These are phyloP conservation scores for Discostella pseudostelligera DNA, from an alignment of 108 stramenopile genomes.

Conservation along the genomic window DNA sequence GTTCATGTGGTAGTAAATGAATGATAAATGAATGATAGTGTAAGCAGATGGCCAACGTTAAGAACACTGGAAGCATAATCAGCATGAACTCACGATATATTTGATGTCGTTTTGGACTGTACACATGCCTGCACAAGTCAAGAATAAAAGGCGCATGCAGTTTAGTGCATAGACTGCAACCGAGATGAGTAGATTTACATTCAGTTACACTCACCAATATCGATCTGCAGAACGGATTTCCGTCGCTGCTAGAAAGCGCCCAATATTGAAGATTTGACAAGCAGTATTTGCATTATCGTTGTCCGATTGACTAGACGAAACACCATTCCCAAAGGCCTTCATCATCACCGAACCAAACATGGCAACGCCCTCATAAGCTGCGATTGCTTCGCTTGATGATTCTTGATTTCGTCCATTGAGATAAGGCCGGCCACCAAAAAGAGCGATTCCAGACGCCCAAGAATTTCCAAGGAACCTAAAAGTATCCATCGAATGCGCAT, in stretches of 20 bases:
- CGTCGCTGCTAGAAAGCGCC: constrained; percentile 72
- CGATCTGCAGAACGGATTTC: constrained; percentile 80
- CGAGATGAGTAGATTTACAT: neutral
- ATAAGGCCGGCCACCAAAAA: constrained; percentile 65
- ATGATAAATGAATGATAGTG: constrained; percentile 13
- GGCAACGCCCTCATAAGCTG: constrained; percentile 88
- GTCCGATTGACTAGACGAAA: constrained; percentile 20
- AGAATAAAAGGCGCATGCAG: no score
- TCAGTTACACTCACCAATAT: constrained; percentile 79
- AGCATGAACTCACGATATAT: constrained; percentile 47
- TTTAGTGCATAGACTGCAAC: no score
- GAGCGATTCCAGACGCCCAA: constrained; percentile 90
- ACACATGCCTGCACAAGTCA: constrained; percentile 13
- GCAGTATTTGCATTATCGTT: constrained; percentile 52
- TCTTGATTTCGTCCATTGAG: constrained; percentile 96
- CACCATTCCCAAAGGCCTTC: constrained; percentile 39
- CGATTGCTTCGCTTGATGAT: constrained; percentile 89
- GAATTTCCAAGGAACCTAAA: constrained; percentile 67
- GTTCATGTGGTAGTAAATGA: no score
- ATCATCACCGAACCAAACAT: constrained; percentile 85
- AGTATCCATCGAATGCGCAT: constrained; percentile 13
- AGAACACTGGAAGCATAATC: neutral
- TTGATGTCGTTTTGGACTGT: constrained; percentile 23
- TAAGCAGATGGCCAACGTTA: neutral
- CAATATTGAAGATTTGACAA: constrained; percentile 59